Conservation (phyloP, 345 rosid species). For the Capsella bursapastoris region DNA sequence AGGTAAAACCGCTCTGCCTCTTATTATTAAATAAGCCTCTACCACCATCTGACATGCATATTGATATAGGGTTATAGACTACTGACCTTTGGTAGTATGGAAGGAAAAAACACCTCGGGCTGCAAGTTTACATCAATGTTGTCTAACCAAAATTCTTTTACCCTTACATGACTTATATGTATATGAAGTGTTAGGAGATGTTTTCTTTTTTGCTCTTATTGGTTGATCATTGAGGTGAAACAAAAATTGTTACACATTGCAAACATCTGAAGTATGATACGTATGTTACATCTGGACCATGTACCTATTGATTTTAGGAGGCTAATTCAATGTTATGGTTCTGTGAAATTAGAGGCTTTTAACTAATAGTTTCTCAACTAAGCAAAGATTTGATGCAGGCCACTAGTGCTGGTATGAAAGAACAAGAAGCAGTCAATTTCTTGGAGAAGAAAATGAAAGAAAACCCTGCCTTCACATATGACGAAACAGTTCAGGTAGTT, state of each 20-base stretch:
- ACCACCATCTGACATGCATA: background rate
- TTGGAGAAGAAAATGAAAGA: conserved; percentile 99
- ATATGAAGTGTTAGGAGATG: background rate
- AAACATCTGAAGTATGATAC: background rate
- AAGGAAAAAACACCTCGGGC: too few relatives aligned
- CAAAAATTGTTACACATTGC: background rate
- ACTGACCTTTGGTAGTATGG: too few relatives aligned
- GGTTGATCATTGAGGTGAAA: conserved; percentile 8
- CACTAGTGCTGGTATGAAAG: conserved; percentile 97
- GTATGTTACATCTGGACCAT: background rate
- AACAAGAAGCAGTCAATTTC: conserved; percentile 98
- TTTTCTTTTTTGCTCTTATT: background rate
- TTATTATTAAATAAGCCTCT: background rate
- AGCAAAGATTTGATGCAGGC: conserved; percentile 58
- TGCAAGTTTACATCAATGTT: too few relatives aligned
- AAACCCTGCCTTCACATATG: conserved; percentile 79
- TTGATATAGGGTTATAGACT: background rate
- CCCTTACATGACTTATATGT: conserved; percentile 4
- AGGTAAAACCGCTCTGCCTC: conserved; percentile 53
- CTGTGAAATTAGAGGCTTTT: background rate
- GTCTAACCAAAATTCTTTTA: background rate
- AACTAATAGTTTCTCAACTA: conserved; percentile 14
- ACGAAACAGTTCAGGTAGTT: conserved; percentile 95
- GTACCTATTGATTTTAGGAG: background rate
- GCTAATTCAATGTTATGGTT: background rate